Percentiles rank a stretch among this genome's conserved stretches.
These are phyloP conservation scores for Pyricularia pennisetigena DNA, from an alignment of 2,329 filamentous ascomycete genomes.

Conservation along the genomic window DNA sequence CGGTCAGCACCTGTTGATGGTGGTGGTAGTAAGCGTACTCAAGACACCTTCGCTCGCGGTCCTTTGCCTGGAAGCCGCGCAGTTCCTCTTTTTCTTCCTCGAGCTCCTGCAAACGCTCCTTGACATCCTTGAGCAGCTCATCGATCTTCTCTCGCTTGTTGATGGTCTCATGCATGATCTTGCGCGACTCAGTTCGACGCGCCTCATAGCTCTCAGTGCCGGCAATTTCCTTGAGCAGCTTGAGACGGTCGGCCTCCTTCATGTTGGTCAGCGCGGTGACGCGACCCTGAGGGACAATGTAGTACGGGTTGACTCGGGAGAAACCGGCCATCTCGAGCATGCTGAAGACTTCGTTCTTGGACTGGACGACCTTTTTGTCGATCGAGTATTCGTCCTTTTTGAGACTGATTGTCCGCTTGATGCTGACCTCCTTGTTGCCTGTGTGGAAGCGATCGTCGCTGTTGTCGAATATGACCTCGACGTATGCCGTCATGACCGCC, in stretches of 20 bases:
- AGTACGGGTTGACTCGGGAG: slow-evolving; percentile 95
- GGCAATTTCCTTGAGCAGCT: slow-evolving; percentile 92
- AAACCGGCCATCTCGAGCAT: slow-evolving; percentile 93
- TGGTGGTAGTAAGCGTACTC: slow-evolving; percentile 92
- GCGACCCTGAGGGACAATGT: slow-evolving; percentile 95
- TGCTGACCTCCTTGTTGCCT: slow-evolving; percentile 78
- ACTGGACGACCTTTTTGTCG: slow-evolving; percentile 83
- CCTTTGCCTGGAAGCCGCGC: slow-evolving; percentile 87
- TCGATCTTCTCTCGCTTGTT: slow-evolving; percentile 94
- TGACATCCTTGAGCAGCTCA: slow-evolving; percentile 82
- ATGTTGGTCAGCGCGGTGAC: slow-evolving; percentile 96
- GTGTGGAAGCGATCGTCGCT: slow-evolving; percentile 92
- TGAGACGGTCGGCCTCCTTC: slow-evolving; percentile 83
- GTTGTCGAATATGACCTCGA: slow-evolving; percentile 98
- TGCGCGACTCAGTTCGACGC: slow-evolving; percentile 79
- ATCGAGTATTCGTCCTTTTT: slow-evolving; percentile 99
- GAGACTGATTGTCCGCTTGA: slow-evolving; percentile 88
- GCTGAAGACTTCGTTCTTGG: slow-evolving; percentile 89
- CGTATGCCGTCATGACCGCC: slow-evolving; percentile 98
- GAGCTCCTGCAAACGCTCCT: slow-evolving; percentile 76
- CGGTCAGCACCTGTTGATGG: slow-evolving; percentile 71
- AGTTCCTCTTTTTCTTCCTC: slow-evolving; percentile 98
- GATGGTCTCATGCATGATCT: slow-evolving; percentile 95
- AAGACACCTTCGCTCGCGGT: slow-evolving; percentile 80
- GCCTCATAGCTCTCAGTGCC: slow-evolving; percentile 96